A percentile compares a stretch with the other conserved stretches of the same genome.
Conservation (phyloP, 192 early-diverging fungal species). For the Mortierella claussenii region DNA sequence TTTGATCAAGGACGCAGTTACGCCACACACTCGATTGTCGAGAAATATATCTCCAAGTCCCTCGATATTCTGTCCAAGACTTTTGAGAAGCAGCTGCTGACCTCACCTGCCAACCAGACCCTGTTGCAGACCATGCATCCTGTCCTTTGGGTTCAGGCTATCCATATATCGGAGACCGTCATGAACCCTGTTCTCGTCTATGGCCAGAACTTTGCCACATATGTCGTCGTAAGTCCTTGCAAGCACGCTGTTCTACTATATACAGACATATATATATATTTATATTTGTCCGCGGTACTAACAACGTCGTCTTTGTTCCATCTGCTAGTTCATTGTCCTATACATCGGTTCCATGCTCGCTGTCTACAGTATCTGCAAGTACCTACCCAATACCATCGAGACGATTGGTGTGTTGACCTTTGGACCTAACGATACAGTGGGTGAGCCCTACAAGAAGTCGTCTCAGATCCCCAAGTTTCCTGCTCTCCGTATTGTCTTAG, state of each 20-base stretch:
- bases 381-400: constrained; percentile 48
- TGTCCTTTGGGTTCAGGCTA: constrained; percentile 34
- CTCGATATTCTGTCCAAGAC: constrained; percentile 17
- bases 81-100: constrained; percentile 26
- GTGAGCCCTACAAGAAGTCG: neutral
- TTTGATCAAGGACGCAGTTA: constrained; percentile 51
- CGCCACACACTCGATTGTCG: constrained; percentile 43
- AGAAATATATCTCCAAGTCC: constrained; percentile 41
- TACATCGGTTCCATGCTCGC: constrained; percentile 47
- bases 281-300: neutral
- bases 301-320: neutral
- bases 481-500: constrained; percentile 43
- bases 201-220: constrained; percentile 51
- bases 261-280: neutral
- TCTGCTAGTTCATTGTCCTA: constrained; percentile 34
- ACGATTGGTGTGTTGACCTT: constrained; percentile 47
- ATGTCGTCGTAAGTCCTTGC: constrained; percentile 42
- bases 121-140: constrained; percentile 39
- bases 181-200: constrained; percentile 45
- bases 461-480: constrained; percentile 45
- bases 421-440: constrained; percentile 6
- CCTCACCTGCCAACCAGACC: constrained; percentile 49
- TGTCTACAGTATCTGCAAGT: constrained; percentile 46
- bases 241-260: no score
- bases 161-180: constrained; percentile 31